phyloP scores from a whole-genome alignment of 192 early-diverging fungal genomes.

The Gonapodya prolifera region DNA sequence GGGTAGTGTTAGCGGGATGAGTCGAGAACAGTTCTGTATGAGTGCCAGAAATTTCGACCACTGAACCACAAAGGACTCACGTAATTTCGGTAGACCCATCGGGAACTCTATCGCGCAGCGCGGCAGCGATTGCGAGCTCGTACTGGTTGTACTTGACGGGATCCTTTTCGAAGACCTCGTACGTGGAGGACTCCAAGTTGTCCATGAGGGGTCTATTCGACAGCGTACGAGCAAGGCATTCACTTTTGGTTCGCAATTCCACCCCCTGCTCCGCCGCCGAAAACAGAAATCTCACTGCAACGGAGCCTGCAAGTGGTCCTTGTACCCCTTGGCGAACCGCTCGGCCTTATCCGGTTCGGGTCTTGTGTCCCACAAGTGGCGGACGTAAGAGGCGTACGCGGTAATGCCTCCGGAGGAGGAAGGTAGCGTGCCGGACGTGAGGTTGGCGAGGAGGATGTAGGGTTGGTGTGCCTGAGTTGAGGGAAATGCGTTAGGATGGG shows the following conservation, averaged over 20 bases:
- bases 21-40: background rate
- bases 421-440: background rate
- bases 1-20: background rate
- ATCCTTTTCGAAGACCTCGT: slow-evolving; percentile 94
- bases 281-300: slow-evolving; percentile 26
- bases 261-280: background rate
- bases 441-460: background rate
- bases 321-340: slow-evolving; percentile 68
- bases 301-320: slow-evolving; percentile 79
- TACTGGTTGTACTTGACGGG: slow-evolving; percentile 88
- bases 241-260: slow-evolving; percentile 14
- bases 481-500: background rate
- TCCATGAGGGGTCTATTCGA: slow-evolving; percentile 73
- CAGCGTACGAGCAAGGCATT: background rate
- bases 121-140: slow-evolving; percentile 44
- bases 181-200: slow-evolving; percentile 83
- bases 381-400: slow-evolving; percentile 66
- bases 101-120: slow-evolving; percentile 22
- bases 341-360: slow-evolving; percentile 51
- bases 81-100: slow-evolving; percentile 7
- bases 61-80: too few species aligned
- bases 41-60: too few species aligned
- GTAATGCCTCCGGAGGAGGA: slow-evolving; percentile 21
- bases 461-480: background rate
- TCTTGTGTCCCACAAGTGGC: slow-evolving; percentile 51